These are phyloP conservation scores for Diutina sp. DNA, from an alignment of 1,139 yeast species.

Conservation along the genomic window DNA sequence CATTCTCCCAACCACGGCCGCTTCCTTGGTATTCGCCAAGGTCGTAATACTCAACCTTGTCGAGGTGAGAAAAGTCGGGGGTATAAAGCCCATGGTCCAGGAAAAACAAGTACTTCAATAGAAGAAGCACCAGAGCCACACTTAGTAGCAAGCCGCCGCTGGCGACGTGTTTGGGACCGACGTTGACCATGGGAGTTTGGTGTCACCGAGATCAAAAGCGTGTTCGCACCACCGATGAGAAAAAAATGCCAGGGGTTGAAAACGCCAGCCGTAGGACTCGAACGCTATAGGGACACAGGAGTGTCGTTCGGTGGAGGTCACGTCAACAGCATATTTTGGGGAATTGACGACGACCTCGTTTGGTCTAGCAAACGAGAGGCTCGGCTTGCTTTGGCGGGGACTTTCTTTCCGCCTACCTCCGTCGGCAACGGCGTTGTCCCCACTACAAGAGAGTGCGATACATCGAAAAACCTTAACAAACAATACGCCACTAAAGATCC, in stretches of 20 bases:
- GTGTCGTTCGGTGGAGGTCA: not conserved
- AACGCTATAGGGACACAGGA: not conserved
- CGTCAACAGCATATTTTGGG: not conserved
- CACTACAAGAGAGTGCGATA: not conserved
- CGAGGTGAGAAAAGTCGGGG: constrained; percentile 12
- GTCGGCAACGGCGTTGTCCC: too few species aligned
- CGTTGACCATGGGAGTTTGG: not conserved
- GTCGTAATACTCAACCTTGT: constrained; percentile 29
- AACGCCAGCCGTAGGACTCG: not conserved
- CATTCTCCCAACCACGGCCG: constrained; percentile 35
- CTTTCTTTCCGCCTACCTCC: too few species aligned
- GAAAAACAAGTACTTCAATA: not conserved
- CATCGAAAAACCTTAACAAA: not conserved
- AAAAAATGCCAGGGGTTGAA: not conserved
- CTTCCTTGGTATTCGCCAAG: constrained; percentile 37
- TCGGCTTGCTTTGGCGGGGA: too few species aligned
- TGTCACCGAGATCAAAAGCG: not conserved
- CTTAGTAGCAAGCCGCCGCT: constrained; percentile 1
- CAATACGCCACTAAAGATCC: not conserved
- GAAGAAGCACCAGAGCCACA: not conserved
- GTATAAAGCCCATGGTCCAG: constrained; percentile 4
- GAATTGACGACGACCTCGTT: too few species aligned
- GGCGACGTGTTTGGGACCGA: not conserved
- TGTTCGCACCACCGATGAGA: not conserved
- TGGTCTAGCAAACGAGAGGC: too few species aligned